Percentiles rank a stretch among this genome's conserved stretches.
phyloP scores from a whole-genome alignment of 1,284 basidiomycete genomes.

The Gymnopus androsaceus region DNA sequence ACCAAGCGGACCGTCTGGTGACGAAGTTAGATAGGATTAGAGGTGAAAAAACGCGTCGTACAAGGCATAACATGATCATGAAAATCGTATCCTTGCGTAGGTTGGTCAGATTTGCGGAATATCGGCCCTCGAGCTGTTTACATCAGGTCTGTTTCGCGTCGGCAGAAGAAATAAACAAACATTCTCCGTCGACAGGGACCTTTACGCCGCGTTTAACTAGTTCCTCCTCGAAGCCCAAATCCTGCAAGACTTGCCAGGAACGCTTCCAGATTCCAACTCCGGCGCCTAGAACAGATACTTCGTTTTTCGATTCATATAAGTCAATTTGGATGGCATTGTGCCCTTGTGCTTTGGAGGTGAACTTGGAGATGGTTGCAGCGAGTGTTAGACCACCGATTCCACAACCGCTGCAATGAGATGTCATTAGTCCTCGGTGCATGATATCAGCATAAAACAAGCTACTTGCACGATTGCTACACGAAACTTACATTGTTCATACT shows the following conservation, averaged over 20 bases:
- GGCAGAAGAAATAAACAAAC: conserved; percentile 15
- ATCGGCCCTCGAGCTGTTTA: conserved; percentile 21
- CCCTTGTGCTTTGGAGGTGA: conserved; percentile 15
- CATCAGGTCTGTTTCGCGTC: no score
- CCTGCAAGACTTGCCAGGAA: conserved; percentile 38
- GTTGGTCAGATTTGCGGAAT: conserved; percentile 30
- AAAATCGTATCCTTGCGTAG: conserved; percentile 27
- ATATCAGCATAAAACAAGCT: not conserved
- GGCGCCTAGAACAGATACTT: conserved; percentile 37
- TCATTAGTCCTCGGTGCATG: not conserved
- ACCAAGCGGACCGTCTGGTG: conserved; percentile 35
- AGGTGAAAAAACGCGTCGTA: conserved; percentile 10
- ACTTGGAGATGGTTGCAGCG: conserved; percentile 34
- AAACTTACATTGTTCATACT: not conserved
- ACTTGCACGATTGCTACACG: not conserved
- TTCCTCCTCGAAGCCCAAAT: conserved; percentile 35
- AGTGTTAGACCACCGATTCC: conserved; percentile 41
- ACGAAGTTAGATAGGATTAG: not conserved
- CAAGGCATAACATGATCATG: conserved; percentile 31
- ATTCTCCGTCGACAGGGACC: conserved; percentile 26
- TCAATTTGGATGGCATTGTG: conserved; percentile 26
- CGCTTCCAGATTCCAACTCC: conserved; percentile 42
- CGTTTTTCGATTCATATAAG: conserved; percentile 37
- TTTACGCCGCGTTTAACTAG: conserved; percentile 28
- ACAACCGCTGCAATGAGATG: conserved; percentile 30